These are phyloP conservation scores for Phytomonas sp. DNA, from an alignment of 208 protist species.

Conservation along the genomic window DNA sequence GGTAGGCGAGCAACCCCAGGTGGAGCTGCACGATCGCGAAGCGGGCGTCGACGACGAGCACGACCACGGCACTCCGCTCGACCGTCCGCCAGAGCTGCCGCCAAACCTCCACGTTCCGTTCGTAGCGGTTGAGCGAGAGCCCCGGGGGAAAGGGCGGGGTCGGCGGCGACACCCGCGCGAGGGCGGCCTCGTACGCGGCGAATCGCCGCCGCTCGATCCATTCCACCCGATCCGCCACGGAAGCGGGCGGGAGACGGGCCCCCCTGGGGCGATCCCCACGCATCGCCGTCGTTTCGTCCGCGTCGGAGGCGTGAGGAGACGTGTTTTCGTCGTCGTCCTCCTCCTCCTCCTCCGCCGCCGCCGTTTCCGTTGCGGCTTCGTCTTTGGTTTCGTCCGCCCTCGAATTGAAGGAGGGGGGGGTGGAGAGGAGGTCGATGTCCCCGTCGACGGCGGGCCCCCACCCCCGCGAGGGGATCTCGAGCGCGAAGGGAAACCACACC, in stretches of 20 bases:
- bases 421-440: conserved; percentile 8
- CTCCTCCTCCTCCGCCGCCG: background rate
- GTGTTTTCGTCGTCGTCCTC: conserved; percentile 1
- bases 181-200: conserved; percentile 23
- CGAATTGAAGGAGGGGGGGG: background rate
- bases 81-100: conserved; percentile 96
- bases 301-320: no score
- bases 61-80: conserved; percentile 92
- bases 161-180: conserved; percentile 38
- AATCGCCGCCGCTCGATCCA: conserved; percentile 45
- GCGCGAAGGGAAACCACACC: conserved; percentile 48
- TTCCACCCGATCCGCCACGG: conserved; percentile 18
- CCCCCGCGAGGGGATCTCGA: conserved; percentile 71
- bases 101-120: conserved; percentile 97
- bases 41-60: conserved; percentile 93
- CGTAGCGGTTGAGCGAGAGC: conserved; percentile 87
- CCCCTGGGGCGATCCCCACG: no score
- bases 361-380: background rate
- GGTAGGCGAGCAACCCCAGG: conserved; percentile 86
- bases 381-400: background rate
- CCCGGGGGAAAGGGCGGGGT: conserved; percentile 4
- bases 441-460: conserved; percentile 21
- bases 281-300: no score
- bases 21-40: conserved; percentile 94
- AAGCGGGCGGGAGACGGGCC: no score